Base-by-base conservation (phyloP, 768 basidiomycete genomes). In the Pleurotus giganteus region DNA sequence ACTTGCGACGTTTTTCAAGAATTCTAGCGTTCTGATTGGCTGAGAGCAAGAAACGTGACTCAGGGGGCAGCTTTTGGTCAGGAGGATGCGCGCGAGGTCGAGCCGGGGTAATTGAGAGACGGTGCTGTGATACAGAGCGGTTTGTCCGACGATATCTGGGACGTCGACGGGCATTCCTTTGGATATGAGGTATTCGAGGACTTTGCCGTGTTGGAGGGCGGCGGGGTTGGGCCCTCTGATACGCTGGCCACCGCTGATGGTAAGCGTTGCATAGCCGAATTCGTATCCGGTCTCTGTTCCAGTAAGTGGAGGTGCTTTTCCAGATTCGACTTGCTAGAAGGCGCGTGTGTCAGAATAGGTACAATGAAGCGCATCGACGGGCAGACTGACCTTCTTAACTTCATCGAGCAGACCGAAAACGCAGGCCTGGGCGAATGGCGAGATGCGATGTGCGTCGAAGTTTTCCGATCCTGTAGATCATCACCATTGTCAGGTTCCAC, bases 81-180 rank as follows among this genome's bases (percentile, higher is more conserved):
- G 56, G 21, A 85, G 65, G 15, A 66, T 56, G 11, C 71, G 71
- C 0, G 68, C 64, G n/a, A 81, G 62, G 8, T 70, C 67, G 6
- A 64, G 44, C 23, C 68, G 60, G 0, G 66, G 62, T 1, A 45
- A 17, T 0, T 61, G 60, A 0, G 67, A 65, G 4, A 70, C 71
- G 11, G 73, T 72, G 0, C 71, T 67, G 59, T 82, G 81, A 43
- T 78, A 73, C 2, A 83, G 71, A 1, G 83, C 76, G 1, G 79
- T 82, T 65, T 69, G 69, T 3, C 79, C 79, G 8, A 65, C 69
- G 36, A 84, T 74, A 54, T 82, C 83, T 2, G 65, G 64, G 1
- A 71, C 23, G 47, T 81, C 68, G 2, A 70, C 63, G 2, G 78
- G 68, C 0, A 74, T 67, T 9, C 80, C 80, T 0, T 63, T 55